Evolutionary conservation across 257 asterid species (phyloP), one percentile per base, ranked within the genome.

Genomic region (Coffea canephora): DNA sequence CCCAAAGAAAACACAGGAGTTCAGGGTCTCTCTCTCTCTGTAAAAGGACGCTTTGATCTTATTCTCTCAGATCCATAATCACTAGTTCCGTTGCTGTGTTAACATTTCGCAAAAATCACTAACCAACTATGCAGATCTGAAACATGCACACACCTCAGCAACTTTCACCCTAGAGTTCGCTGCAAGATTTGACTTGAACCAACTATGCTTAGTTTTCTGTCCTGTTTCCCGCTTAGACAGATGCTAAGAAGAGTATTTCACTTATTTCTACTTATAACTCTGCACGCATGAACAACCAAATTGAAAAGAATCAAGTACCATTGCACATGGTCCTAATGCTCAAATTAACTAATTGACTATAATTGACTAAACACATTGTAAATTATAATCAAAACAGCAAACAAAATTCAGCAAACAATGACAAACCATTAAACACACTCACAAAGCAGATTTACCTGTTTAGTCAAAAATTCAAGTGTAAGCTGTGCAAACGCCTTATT

Each of bases 381-480:
- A 67, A 36, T 23, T 19, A 21, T 13, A 72, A 43, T 4, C 14
- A 36, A 36, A 23, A 43, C 5, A 77, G 7, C 31, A 18, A 50
- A 31, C n/a, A 77, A 27, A 48, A 27, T 65, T 39, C 52, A 77
- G 3, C 34, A 59, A 5, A 36, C 31, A 13, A 3, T 19, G 23
- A 3, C 5, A 78, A 70, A 74, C 13, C 41, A 55, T 62, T 46
- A 25, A 4, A 31, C 39, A 31, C 39, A 79, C 10, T 41, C 19
- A 14, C 59, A 16, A 25, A 71, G 72, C 73, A 66, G 70, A 67
- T 61, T 81, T 89, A 95, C 98, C 97, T 93, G 98, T 84, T 93
- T 93, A 43, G 93, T 89, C 76, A 93, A 91, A 90, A 95, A 87
- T 87, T 95, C 98, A 71, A 95, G 88, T 1, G 98, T 95, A 80